phyloP scores from a whole-genome alignment of 78 protist species.

The Corallochytrium limacisporum region DNA sequence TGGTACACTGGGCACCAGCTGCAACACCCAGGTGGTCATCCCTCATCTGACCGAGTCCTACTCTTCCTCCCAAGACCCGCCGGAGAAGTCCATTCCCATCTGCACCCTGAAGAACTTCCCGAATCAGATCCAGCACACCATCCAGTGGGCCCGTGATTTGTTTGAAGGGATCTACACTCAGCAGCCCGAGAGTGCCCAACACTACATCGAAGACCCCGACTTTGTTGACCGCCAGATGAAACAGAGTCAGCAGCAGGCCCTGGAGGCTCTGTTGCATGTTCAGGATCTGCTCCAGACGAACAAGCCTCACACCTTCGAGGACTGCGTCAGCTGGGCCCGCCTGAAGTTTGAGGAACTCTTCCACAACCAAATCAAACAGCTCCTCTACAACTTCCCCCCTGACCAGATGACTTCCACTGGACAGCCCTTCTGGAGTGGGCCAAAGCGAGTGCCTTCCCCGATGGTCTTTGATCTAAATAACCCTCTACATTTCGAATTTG shows the following conservation, averaged over 20 bases:
- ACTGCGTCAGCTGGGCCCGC: slow-evolving; percentile 93
- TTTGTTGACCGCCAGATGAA: slow-evolving; percentile 21
- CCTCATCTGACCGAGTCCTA: slow-evolving; percentile 93
- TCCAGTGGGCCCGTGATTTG: slow-evolving; percentile 86
- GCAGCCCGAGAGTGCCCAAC: slow-evolving; percentile 49
- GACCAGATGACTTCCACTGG: slow-evolving; percentile 48
- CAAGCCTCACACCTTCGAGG: slow-evolving; percentile 51
- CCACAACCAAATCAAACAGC: slow-evolving; percentile 61
- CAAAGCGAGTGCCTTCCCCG: slow-evolving; percentile 74
- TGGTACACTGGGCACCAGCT: slow-evolving; percentile 95
- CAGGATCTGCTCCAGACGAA: slow-evolving; percentile 17
- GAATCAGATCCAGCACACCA: slow-evolving; percentile 48
- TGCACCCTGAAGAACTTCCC: slow-evolving; percentile 97
- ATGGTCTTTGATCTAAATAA: slow-evolving; percentile 53
- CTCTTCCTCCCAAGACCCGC: slow-evolving; percentile 83
- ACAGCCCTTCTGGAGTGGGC: slow-evolving; percentile 72
- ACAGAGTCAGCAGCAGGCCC: slow-evolving; percentile 26
- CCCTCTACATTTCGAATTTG: slow-evolving; percentile 62
- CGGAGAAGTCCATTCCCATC: slow-evolving; percentile 83
- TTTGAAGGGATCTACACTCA: slow-evolving; percentile 66
- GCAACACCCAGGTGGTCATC: slow-evolving; percentile 83
- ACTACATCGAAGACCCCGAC: slow-evolving; percentile 40
- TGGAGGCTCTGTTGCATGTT: slow-evolving; percentile 14
- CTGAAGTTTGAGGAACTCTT: slow-evolving; percentile 72
- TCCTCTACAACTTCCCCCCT: slow-evolving; percentile 87